Conservation (phyloP, 139 green algal species). For the Prasinococcaceae sp. region DNA sequence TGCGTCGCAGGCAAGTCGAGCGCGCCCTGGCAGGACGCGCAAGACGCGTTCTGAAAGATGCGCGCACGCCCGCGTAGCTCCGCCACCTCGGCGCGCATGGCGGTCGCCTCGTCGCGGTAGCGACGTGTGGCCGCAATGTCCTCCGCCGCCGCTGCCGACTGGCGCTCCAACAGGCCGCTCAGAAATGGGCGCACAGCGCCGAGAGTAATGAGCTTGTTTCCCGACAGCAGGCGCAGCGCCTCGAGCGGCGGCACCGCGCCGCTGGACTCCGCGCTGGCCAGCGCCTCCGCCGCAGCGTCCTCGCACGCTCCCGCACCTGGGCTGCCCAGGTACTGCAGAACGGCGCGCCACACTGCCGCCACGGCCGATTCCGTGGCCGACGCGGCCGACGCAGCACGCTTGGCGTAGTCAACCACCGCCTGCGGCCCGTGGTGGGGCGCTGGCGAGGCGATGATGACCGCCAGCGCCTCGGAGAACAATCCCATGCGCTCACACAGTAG, state of each 20-base stretch:
- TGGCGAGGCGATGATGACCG: no score
- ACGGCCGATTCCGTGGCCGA: no score
- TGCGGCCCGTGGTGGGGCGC: no score
- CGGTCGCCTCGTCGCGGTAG: conserved; percentile 38
- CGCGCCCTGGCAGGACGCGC: conserved; percentile 45
- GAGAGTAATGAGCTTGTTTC: conserved; percentile 54
- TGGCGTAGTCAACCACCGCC: no score
- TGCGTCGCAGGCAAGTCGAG: conserved; percentile 88
- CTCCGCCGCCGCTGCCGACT: no score
- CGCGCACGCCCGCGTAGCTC: conserved; percentile 44
- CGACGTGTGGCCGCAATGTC: background rate
- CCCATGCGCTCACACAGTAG: conserved; percentile 74
- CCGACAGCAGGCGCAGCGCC: conserved; percentile 66
- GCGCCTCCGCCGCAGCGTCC: conserved; percentile 50
- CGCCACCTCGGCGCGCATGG: conserved; percentile 43
- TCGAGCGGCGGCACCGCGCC: conserved; percentile 71
- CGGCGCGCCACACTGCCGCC: no score
- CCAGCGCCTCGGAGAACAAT: conserved; percentile 61
- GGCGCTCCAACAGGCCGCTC: no score
- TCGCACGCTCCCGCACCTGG: conserved; percentile 29
- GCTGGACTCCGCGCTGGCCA: conserved; percentile 59
- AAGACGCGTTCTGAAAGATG: conserved; percentile 75
- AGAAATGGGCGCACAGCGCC: no score
- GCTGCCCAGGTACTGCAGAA: no score
- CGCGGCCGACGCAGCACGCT: no score